phyloP scores from a whole-genome alignment of 331 rosid species.

The Spiraea crenata region DNA sequence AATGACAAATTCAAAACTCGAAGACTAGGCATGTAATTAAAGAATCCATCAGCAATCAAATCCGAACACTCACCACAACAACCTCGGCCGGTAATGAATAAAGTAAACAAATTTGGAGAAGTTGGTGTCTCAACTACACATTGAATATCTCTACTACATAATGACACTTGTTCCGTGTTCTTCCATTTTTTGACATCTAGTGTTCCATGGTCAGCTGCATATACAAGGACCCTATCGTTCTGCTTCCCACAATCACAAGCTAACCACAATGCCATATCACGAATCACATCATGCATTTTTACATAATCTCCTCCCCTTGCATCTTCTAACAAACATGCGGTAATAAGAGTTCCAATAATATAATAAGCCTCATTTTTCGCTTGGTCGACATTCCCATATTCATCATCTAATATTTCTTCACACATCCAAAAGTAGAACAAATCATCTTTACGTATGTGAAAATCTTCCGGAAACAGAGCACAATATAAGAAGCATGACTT shows the following conservation, averaged over 20 bases:
- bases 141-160: not conserved
- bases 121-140: not conserved
- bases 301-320: not conserved
- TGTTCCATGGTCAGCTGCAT: not conserved
- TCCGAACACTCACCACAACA: not conserved
- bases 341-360: not conserved
- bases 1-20: not conserved
- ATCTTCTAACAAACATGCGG: not conserved
- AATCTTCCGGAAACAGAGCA: conserved; percentile 13
- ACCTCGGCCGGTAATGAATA: not conserved
- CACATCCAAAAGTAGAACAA: conserved; percentile 3
- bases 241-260: not conserved
- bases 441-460: not conserved
- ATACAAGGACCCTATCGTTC: not conserved
- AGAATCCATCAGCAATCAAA: not conserved
- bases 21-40: not conserved
- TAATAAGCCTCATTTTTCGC: not conserved
- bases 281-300: conserved; percentile 14
- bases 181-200: not conserved
- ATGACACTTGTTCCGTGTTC: not conserved
- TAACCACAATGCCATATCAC: conserved; percentile 18
- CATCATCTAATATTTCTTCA: not conserved
- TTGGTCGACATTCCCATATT: not conserved
- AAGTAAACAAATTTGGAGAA: conserved; percentile 6
- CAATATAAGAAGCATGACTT: conserved; percentile 16